Base-by-base conservation (phyloP, 1,284 basidiomycete species). In the Melampsora abietis-canadensis region DNA sequence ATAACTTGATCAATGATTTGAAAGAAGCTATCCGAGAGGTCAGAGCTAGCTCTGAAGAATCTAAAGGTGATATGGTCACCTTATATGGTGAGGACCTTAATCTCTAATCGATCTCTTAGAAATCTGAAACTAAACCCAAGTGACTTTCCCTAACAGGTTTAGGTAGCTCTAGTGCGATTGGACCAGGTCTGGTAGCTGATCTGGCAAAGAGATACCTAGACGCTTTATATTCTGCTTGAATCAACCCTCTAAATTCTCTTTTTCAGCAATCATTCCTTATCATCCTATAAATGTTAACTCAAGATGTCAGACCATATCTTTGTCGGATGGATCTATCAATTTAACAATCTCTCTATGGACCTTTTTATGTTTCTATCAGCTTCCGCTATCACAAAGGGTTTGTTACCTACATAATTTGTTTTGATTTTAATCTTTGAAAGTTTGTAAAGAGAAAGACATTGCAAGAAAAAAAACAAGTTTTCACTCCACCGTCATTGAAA, bases 121-220 rank as follows among this genome's bases (percentile, higher is more conserved):
- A 4, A 48, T 17, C n/a, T 40, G 24, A 46, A 31, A 76, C 68
- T 64, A 66, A 30, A 21, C 48, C 21, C 21, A 17, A 34, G 54
- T 77, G 66, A 47, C n/a, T 51, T 60, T 60, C 61, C 27, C 59
- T 74, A 92, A 59, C 17, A 77, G 94, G 94, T 76, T 84, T 98
- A 15, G 94, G 94, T 21, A 87, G 88, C 62, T 92, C 90, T 68
- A 95, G 90, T 77, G 88, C 89, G 3, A 89, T 92, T 10, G 95
- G 94, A 2, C 91, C 92, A 1, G 86, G 87, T n/a, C 88, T 98
- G 81, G 90, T 97, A 12, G 88, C 87, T n/a, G 86, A 92, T 80
- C 82, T 98, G 68, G 91, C 92, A 4, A 87, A 87, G 44, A 76
- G 81, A 21, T 84, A 80, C 76, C 75, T 81, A 80, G 62, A 81